Evolutionary conservation across 805 yeast genomes (phyloP), one percentile per base, ranked within the genome.

Genomic region (Cyberlindnera japonica): DNA sequence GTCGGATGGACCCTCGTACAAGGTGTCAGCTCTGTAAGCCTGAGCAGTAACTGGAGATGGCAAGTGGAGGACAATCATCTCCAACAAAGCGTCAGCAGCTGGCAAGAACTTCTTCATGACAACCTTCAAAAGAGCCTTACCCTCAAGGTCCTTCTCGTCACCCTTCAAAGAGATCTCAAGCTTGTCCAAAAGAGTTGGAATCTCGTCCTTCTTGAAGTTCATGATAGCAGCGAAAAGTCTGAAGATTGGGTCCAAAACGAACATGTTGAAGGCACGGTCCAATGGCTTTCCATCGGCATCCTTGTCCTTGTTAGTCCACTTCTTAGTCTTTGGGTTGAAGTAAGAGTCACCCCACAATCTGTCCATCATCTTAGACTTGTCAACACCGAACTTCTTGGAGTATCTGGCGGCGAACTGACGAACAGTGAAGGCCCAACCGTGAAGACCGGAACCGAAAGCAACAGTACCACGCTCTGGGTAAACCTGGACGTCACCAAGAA

Each of bases 1-100:
- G 67, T 84, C 93, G 60, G 83, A 53, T 72, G 99, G 99, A 81
- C 99, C 99, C 79, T 91, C 98, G 81, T 91, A 91, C 67, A 91
- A 84, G 64, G 95, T 84, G 72, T 87, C 97, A 66, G 97, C 98
- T 86, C 99, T 90, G 95, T 91, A 91, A 68, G 70, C 71, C 80
- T 93, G 98, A 71, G 99, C 98, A 63, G 98, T 91, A 68, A 89
- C 95, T 75, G 99, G 99, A 58, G 98, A 93, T 75, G 99, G 99
- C 71, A 91, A 83, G 79, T 91, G 96, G 63, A 91, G 76, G 66
- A 90, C 83, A 75, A 93, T 89, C 99, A 91, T 91, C 81, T 91
- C 98, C 74, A 91, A 77, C 71, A 91, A 79, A 66, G 99, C 99
- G 69, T 91, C 98, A 64, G 99, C 98, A 72, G 98, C 98, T 75